These are phyloP conservation scores for Suillus americanus DNA, from an alignment of 768 basidiomycete genomes.

Conservation along the genomic window DNA sequence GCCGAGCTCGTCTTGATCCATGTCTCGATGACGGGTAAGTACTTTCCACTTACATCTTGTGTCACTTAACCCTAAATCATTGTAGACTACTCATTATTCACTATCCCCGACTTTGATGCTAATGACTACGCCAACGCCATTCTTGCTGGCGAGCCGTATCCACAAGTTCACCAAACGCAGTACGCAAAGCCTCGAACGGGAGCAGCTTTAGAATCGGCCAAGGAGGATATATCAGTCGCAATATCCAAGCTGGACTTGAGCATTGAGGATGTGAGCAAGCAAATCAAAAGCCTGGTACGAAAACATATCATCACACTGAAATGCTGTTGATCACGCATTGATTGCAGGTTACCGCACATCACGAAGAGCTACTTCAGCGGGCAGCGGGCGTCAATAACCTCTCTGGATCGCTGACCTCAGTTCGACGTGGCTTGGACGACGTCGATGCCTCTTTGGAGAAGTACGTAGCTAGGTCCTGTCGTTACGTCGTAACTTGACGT, in stretches of 20 bases:
- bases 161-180: conserved; percentile 36
- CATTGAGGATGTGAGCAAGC: conserved; percentile 90
- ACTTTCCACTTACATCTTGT: background rate
- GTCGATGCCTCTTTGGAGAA: conserved; percentile 77
- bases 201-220: conserved; percentile 51
- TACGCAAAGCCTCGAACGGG: conserved; percentile 23
- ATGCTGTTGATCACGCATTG: background rate
- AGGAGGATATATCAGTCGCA: conserved; percentile 87
- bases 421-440: conserved; percentile 69
- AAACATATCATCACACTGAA: background rate
- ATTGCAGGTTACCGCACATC: conserved; percentile 74
- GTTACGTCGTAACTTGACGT: conserved; percentile 3
- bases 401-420: conserved; percentile 64
- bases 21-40: background rate
- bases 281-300: conserved; percentile 81
- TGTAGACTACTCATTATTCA: conserved; percentile 80
- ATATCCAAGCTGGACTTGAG: conserved; percentile 85
- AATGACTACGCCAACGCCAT: conserved; percentile 91
- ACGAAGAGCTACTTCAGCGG: conserved; percentile 78
- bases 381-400: conserved; percentile 76
- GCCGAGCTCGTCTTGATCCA: background rate
- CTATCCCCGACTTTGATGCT: conserved; percentile 74
- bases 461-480: conserved; percentile 38
- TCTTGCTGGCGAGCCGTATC: conserved; percentile 79
- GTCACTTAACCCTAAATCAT: background rate